Evolutionary conservation across 768 basidiomycete genomes (phyloP), one percentile per base, ranked within the genome.

Genomic region (Tricholoma furcatifolium): DNA sequence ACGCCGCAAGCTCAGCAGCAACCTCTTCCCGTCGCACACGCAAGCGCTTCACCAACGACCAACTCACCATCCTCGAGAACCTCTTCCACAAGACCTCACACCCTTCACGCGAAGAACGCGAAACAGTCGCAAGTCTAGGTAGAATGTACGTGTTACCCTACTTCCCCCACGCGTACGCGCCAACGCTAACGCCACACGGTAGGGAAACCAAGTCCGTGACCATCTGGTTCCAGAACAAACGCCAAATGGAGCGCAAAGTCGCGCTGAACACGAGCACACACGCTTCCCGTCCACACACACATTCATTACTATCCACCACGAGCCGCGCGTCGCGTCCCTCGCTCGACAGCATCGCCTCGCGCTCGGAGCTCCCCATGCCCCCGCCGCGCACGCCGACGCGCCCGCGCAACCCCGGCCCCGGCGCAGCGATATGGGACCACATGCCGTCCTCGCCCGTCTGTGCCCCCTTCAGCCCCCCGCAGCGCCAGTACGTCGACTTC

Each of bases 151-250:
- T 74, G 12, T 51, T 36, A 32, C n/a, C 17, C 5, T 12, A 20
- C 15, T 46, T 32, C 36, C 40, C 43, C 43, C 41, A 44, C 34
- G 41, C 43, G 31, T 20, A 53, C 54, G 45, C 52, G 41, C 51
- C 55, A 15, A 30, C 55, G 50, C 58, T 59, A 43, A 50, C 23
- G 32, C 38, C 18, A 24, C 18, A 51, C 18, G 34, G 24, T 40
- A 85, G 84, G 84, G 83, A 85, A 64, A 73, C 78, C 24, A 84
- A 83, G 60, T 84, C 83, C 1, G 83, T 85, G 48, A 85, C 86
- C n/a, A 84, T 89, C 36, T 91, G 88, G 88, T 89, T 89, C 65
- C 88, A 91, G 69, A 91, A 91, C 66, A 88, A 83, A 68, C 83
- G 88, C 14, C 86, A 89, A 61, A 84, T 81, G 36, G 82, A 84